These are phyloP conservation scores for Tricholomella constricta DNA, from an alignment of 768 basidiomycete species.

Conservation along the genomic window DNA sequence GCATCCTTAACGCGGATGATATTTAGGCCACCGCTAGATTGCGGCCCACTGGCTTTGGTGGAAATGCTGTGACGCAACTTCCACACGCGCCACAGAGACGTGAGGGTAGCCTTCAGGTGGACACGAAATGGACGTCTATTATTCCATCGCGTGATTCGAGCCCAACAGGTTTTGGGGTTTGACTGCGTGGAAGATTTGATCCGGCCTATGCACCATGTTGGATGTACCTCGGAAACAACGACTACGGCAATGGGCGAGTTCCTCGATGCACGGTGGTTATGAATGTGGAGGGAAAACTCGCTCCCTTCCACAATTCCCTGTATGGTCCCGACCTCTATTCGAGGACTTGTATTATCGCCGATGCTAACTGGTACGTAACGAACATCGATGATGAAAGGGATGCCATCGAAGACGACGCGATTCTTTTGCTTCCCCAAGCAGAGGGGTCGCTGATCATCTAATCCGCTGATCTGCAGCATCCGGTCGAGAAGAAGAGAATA, in stretches of 20 bases:
- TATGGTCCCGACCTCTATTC: constrained; percentile 58
- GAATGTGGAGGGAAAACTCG: constrained; percentile 60
- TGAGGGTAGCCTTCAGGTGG: constrained; percentile 48
- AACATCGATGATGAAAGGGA: constrained; percentile 55
- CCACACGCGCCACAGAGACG: constrained; percentile 46
- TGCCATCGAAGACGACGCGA: constrained; percentile 54
- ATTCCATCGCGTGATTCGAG: constrained; percentile 51
- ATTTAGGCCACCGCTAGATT: constrained; percentile 42
- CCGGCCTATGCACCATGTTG: constrained; percentile 60
- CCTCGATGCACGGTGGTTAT: constrained; percentile 59
- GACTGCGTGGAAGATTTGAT: constrained; percentile 34
- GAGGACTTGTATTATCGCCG: constrained; percentile 39
- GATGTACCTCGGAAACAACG: constrained; percentile 52
- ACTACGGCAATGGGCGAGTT: constrained; percentile 55
- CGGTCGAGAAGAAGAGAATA: constrained; percentile 49
- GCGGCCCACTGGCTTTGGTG: constrained; percentile 31
- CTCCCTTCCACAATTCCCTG: constrained; percentile 68
- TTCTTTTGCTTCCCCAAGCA: constrained; percentile 51
- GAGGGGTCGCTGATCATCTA: constrained; percentile 48
- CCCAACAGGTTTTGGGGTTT: constrained; percentile 51
- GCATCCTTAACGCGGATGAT: constrained; percentile 47
- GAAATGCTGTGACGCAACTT: constrained; percentile 43
- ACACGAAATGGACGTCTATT: constrained; percentile 56
- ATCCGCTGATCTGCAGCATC: constrained; percentile 37
- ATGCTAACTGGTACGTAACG: constrained; percentile 47